Percentiles rank a stretch among this genome's conserved stretches.
Evolutionary conservation across 176 grass and related monocot species (phyloP).

Genomic region (Aegilops sharonensis): DNA sequence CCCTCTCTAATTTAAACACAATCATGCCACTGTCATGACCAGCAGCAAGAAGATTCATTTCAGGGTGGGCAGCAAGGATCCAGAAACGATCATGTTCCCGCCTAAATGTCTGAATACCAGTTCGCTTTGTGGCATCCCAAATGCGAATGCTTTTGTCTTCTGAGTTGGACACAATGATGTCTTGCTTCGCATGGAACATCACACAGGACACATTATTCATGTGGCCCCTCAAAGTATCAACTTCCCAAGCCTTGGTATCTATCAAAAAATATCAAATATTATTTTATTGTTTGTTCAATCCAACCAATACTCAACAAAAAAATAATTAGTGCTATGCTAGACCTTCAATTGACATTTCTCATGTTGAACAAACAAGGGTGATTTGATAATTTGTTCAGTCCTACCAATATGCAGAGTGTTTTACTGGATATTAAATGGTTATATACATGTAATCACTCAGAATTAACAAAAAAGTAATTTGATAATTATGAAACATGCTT

Average conservation of each 20-base stretch:
- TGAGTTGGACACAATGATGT: slow-evolving; percentile 96
- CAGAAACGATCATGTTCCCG: slow-evolving; percentile 97
- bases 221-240: slow-evolving; percentile 94
- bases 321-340: not conserved
- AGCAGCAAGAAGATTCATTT: slow-evolving; percentile 96
- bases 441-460: not conserved
- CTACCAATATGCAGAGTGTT: not conserved
- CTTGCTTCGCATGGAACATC: slow-evolving; percentile 97
- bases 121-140: slow-evolving; percentile 98
- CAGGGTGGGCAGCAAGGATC: slow-evolving; percentile 91
- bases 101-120: slow-evolving; percentile 89
- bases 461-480: not conserved
- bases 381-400: not conserved
- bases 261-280: slow-evolving; percentile 23
- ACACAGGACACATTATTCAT: slow-evolving; percentile 99
- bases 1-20: slow-evolving; percentile 96
- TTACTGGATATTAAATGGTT: not conserved
- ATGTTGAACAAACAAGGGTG: not conserved
- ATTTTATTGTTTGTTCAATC: not conserved
- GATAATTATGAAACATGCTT: not conserved
- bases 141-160: slow-evolving; percentile 98
- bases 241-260: slow-evolving; percentile 99
- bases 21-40: slow-evolving; percentile 98
- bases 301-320: not conserved
- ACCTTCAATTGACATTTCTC: not conserved